Evolutionary conservation across 1,284 basidiomycete genomes (phyloP), one percentile per base, ranked within the genome.

Genomic region (Cutaneotrichosporon sp.): DNA sequence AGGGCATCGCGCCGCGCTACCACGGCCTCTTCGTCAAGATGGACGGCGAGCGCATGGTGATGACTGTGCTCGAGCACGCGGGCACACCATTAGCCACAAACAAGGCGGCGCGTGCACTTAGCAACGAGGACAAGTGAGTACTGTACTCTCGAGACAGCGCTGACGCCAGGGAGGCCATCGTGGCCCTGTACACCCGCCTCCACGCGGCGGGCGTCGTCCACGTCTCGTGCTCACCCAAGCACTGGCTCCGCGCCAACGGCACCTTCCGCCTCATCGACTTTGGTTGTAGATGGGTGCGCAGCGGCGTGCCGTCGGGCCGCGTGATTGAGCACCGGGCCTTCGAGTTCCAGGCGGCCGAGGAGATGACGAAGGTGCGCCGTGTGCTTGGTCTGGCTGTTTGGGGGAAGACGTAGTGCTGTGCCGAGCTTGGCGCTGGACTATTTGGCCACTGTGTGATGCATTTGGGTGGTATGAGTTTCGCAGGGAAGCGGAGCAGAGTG

Each of bases 151-250:
- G 24, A 11, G 10, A 27, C 2, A 47, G 11, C 4, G 46, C 49
- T 45, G 20, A 53, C 24, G n/a, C 11, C 43, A 54, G 58, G 25
- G 7, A 25, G 14, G 49, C 20, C 22, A 52, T 51, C 4, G 34
- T 52, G 2, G 20, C 4, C 50, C 53, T 46, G 42, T 59, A 59
- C 25, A 29, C 8, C 9, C 36, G 18, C 4, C 43, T 59, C 3
- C 57, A 59, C 31, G 57, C 38, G 3, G 42, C 29, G 14, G 57
- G 57, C 3, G 14, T 59, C 14, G 16, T 59, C 3, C 57, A 59
- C 43, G 42, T 13, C 29, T 53, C 57, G 29, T 13, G 42, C 14
- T 18, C 10, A 2, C 29, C 51, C 29, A 54, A 54, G 16, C 57
- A 59, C 42, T 59, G 57, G 57, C 42, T 59, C 7, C 24, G 20